Evolutionary conservation across 805 yeast genomes (phyloP), one percentile per base, ranked within the genome.

Genomic region (Suhomyces sp.): DNA sequence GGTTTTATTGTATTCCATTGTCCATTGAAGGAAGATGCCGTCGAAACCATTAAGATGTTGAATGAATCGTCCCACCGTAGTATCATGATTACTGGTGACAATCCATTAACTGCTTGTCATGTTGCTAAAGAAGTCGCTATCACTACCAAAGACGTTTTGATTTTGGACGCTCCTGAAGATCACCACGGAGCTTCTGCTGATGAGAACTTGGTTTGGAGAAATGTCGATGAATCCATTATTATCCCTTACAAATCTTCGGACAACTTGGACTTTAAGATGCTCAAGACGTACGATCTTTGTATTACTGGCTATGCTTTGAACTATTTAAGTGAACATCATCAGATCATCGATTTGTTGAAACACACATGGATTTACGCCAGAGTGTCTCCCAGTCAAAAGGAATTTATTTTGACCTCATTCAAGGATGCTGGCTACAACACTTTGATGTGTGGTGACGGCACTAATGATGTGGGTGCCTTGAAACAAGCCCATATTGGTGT

Each of bases 361-460:
- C 89, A 90, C 69, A 86, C 97, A 15, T 94, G 97, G 97, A 89
- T 94, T 45, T 94, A 89, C 66, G 97, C 99, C 44, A 87, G 99
- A 75, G 98, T 94, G 29, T 93, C 98, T 6, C 99, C 99, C 40
- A 65, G 87, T 22, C 99, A 94, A 75, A 94, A 94, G 73, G 99
- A 94, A 72, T 90, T 87, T 59, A 85, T 94, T 61, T 78, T 94
- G 63, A 86, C 84, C 55, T 81, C 91, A 37, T 81, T 89, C 68
- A 94, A 93, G 69, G 85, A 83, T 56, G 80, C 89, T 67, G 97
- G 97, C 22, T 94, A 93, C 72, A 87, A 83, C 65, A 94, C 98
- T 21, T 80, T 94, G 62, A 94, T 94, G 99, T 94, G 99, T 73
- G 99, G 99, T 78, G 99, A 94, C 73, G 99, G 99, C 73, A 94